Conservation (phyloP, 306 rosid genomes). For the Fagus crenata region DNA sequence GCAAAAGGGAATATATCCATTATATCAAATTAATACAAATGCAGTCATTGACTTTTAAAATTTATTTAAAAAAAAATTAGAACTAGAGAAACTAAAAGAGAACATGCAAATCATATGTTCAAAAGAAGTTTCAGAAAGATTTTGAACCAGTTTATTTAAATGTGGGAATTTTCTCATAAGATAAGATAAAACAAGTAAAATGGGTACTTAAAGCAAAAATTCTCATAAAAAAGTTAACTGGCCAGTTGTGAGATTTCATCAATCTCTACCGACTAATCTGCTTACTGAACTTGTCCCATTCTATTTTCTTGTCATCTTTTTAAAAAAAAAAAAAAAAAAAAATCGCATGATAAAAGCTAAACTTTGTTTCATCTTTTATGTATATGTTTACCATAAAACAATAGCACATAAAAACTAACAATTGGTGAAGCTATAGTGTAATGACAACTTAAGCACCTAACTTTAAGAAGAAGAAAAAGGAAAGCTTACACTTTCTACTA, state of each 20-base stretch:
- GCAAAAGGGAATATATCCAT: slow-evolving; percentile 17
- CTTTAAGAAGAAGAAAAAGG: neutral
- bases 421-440: slow-evolving; percentile 4
- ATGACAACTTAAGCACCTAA: neutral
- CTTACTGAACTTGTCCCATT: neutral
- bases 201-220: neutral
- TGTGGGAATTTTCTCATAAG: neutral
- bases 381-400: slow-evolving; percentile 4
- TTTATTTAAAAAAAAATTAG: neutral
- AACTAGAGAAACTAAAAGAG: neutral
- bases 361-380: slow-evolving; percentile 2
- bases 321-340: neutral
- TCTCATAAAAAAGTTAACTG: neutral
- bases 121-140: slow-evolving; percentile 8
- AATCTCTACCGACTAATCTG: neutral
- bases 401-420: neutral
- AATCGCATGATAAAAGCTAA: neutral
- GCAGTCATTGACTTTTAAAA: neutral
- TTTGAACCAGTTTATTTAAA: slow-evolving; percentile 13
- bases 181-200: neutral
- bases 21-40: neutral
- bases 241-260: neutral
- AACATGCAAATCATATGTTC: neutral
- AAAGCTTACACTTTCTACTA: slow-evolving; percentile 63
- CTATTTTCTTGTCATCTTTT: neutral